Percentiles rank a stretch among this genome's conserved stretches.
These are phyloP conservation scores for Aspergillus caelatus DNA, from an alignment of 2,329 filamentous ascomycete species.

Conservation along the genomic window DNA sequence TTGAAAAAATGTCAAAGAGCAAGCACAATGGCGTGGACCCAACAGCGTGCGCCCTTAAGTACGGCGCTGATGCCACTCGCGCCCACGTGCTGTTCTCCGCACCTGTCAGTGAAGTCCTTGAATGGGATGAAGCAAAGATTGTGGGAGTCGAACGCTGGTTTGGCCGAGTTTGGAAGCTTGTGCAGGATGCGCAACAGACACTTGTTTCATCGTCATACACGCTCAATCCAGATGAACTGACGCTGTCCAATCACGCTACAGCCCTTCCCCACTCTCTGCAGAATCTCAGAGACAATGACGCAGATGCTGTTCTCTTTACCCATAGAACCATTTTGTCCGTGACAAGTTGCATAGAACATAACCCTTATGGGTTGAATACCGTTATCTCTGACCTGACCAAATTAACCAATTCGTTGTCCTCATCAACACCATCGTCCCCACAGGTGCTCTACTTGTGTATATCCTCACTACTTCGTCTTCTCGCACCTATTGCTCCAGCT, in stretches of 20 bases:
- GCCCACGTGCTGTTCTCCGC: constrained; percentile 90
- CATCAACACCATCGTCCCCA: constrained; percentile 46
- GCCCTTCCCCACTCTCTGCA: constrained; percentile 31
- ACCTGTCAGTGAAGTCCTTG: constrained; percentile 77
- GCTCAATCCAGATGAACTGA: constrained; percentile 21
- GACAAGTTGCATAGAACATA: constrained; percentile 67
- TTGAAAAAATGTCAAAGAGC: constrained; percentile 94
- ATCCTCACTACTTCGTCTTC: constrained; percentile 66
- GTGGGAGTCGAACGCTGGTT: constrained; percentile 82
- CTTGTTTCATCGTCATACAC: constrained; percentile 27
- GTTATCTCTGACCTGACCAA: constrained; percentile 81
- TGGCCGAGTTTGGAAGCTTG: constrained; percentile 64
- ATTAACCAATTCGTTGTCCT: constrained; percentile 70
- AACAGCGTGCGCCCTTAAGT: constrained; percentile 67
- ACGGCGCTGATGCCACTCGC: constrained; percentile 81
- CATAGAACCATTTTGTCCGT: constrained; percentile 70
- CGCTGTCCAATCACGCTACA: constrained; percentile 25
- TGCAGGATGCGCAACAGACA: constrained; percentile 41
- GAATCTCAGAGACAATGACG: constrained; percentile 38
- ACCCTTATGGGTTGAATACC: constrained; percentile 79
- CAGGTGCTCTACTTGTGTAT: constrained; percentile 47
- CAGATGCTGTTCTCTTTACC: constrained; percentile 63
- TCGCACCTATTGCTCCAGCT: constrained; percentile 79
- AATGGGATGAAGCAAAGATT: constrained; percentile 87
- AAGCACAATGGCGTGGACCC: constrained; percentile 92